phyloP scores from a whole-genome alignment of 176 grass and related monocot species.

The Echinochloa phyllopogon region DNA sequence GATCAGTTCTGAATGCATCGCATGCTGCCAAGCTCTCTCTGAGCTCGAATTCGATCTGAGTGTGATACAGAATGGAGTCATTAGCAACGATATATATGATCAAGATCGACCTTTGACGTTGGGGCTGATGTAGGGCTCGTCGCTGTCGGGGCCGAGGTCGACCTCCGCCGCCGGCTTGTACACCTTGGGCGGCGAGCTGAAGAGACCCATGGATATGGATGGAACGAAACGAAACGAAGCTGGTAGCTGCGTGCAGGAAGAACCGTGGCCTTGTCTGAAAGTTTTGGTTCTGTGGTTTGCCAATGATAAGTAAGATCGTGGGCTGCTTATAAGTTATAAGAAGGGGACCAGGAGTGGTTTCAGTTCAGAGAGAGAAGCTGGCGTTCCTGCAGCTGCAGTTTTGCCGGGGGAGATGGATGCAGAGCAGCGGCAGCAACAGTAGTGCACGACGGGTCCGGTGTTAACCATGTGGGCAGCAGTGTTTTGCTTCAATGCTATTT shows the following conservation, averaged over 20 bases:
- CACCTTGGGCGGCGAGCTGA: constrained; percentile 57
- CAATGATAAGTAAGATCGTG: not conserved
- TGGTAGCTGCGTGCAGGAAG: not conserved
- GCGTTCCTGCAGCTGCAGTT: not conserved
- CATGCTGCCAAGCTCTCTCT: too few species aligned
- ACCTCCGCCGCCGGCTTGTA: constrained; percentile 76
- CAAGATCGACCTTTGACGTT: constrained; percentile 69
- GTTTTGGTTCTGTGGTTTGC: not conserved
- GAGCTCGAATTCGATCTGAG: not conserved
- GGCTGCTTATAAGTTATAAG: constrained; percentile 11
- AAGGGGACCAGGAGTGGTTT: not conserved
- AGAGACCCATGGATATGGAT: constrained; percentile 56
- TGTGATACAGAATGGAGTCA: too few species aligned
- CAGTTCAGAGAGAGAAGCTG: not conserved
- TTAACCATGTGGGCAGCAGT: not conserved
- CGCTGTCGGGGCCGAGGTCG: constrained; percentile 64
- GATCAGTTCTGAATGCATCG: too few species aligned
- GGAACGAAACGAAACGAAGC: not conserved
- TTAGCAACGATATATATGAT: too few species aligned
- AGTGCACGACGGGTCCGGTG: not conserved
- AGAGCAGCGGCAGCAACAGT: too few species aligned
- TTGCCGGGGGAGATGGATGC: constrained; percentile 2
- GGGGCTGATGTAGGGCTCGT: constrained; percentile 76
- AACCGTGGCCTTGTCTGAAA: not conserved
- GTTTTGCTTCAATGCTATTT: constrained; percentile 29